A percentile compares a stretch with the other conserved stretches of the same genome.
Conservation (phyloP, 2,329 filamentous ascomycete species). For the Aspergillus flavus region DNA sequence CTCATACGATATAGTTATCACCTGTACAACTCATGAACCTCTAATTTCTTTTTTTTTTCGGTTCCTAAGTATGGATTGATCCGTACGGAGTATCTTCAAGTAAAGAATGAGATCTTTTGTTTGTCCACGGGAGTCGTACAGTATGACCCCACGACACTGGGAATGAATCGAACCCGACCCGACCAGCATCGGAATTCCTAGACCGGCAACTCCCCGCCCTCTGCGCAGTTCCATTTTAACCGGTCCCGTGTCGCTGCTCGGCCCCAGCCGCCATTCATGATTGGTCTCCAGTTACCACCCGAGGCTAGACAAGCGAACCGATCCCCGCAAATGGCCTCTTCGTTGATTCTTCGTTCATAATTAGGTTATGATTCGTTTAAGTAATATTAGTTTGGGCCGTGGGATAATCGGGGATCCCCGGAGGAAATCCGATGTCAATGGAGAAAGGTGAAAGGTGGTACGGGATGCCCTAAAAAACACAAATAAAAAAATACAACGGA, state of each 20-base stretch:
- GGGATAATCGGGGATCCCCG: constrained; percentile 10
- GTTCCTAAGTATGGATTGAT: neutral
- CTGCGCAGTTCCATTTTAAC: constrained; percentile 21
- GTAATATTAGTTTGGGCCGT: constrained; percentile 2
- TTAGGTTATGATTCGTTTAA: constrained; percentile 5
- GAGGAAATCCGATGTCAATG: constrained; percentile 9
- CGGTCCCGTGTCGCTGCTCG: constrained; percentile 25
- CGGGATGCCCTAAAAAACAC: constrained; percentile 3
- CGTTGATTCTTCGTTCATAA: constrained; percentile 4
- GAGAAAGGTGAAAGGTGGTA: neutral
- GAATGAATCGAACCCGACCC: constrained; percentile 13
- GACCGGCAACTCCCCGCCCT: constrained; percentile 15
- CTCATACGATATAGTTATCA: constrained; percentile 1
- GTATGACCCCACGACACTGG: neutral
- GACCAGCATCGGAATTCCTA: constrained; percentile 21
- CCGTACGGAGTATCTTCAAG: constrained; percentile 4
- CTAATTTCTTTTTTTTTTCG: neutral
- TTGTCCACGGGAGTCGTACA: neutral
- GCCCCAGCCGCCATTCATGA: constrained; percentile 18
- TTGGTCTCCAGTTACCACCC: constrained; percentile 21
- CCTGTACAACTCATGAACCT: neutral
- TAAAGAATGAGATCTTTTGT: neutral
- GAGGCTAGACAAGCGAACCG: constrained; percentile 21
- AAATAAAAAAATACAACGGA: neutral
- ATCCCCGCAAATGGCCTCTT: constrained; percentile 21